Evolutionary conservation across 257 asterid genomes (phyloP).

Genomic region (Eucommia ulmoides): DNA sequence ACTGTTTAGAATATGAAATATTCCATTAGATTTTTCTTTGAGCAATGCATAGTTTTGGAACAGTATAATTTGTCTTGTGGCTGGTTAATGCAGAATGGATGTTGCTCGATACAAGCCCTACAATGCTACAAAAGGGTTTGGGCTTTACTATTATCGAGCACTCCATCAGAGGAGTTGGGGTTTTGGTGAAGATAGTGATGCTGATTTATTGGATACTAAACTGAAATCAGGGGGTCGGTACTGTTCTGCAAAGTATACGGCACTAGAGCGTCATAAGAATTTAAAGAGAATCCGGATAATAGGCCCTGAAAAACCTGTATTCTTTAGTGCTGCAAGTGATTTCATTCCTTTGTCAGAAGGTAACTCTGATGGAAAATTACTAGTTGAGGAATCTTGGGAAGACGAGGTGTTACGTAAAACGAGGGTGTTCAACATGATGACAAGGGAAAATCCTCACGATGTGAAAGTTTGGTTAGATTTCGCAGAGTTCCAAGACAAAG

Average conservation of each 20-base stretch:
- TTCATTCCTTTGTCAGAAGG: constrained; percentile 50
- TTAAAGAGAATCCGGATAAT: constrained; percentile 61
- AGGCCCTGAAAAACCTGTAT: constrained; percentile 28
- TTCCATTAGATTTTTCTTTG: background rate
- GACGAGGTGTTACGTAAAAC: constrained; percentile 74
- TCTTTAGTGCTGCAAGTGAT: constrained; percentile 22
- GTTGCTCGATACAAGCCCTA: constrained; percentile 80
- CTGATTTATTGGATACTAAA: constrained; percentile 51
- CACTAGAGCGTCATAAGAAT: constrained; percentile 79
- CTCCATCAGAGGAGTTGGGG: constrained; percentile 16
- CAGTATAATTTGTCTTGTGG: background rate
- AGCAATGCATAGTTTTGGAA: background rate
- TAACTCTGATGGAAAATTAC: constrained; percentile 18
- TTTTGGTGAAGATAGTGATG: constrained; percentile 52
- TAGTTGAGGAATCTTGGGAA: constrained; percentile 91
- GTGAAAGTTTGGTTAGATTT: constrained; percentile 70
- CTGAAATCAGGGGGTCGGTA: constrained; percentile 83
- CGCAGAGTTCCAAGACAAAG: constrained; percentile 88
- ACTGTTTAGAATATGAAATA: background rate
- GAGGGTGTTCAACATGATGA: constrained; percentile 70
- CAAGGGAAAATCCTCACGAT: constrained; percentile 84
- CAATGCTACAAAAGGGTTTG: constrained; percentile 36
- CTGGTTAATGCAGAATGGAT: constrained; percentile 69
- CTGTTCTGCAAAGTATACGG: constrained; percentile 80
- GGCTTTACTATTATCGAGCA: constrained; percentile 13